These are phyloP conservation scores for Rhodotorula sp. DNA, from an alignment of 1,284 basidiomycete genomes.

Conservation along the genomic window DNA sequence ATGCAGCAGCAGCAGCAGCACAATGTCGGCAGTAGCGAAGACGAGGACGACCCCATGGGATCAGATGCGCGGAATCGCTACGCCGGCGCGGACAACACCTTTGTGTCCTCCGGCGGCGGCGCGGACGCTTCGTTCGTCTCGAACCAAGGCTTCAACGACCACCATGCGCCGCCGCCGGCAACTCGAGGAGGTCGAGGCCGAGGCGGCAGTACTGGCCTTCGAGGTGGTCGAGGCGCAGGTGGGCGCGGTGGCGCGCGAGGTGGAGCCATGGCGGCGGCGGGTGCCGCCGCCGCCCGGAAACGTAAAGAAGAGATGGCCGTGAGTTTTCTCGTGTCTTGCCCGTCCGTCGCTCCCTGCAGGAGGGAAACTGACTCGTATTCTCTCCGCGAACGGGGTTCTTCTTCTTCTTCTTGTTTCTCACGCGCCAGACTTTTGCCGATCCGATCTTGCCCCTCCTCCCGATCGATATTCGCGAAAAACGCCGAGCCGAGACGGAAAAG, in stretches of 20 bases:
- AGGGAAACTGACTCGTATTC: no score
- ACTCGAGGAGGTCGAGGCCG: background rate
- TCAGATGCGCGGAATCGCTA: background rate
- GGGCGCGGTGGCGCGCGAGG: constrained; percentile 15
- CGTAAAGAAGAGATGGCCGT: constrained; percentile 40
- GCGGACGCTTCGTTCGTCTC: constrained; percentile 19
- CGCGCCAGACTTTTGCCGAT: constrained; percentile 36
- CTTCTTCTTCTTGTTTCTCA: no score
- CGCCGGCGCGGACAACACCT: constrained; percentile 2
- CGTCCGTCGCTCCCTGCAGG: background rate
- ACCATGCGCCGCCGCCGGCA: background rate
- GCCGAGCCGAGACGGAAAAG: constrained; percentile 36
- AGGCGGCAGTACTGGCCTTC: background rate
- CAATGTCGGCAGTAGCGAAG: background rate
- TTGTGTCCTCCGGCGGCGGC: background rate
- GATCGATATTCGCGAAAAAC: constrained; percentile 42
- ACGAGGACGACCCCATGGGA: constrained; percentile 7
- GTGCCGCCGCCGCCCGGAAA: constrained; percentile 16
- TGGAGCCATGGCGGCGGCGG: no score
- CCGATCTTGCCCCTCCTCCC: constrained; percentile 41
- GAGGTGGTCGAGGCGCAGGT: constrained; percentile 3
- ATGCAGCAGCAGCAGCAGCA: background rate
- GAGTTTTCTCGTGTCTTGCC: background rate
- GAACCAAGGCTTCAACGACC: constrained; percentile 22
- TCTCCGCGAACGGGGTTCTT: no score